Conservation (phyloP, 1,284 basidiomycete genomes). For the Pseudozyma sp. region DNA sequence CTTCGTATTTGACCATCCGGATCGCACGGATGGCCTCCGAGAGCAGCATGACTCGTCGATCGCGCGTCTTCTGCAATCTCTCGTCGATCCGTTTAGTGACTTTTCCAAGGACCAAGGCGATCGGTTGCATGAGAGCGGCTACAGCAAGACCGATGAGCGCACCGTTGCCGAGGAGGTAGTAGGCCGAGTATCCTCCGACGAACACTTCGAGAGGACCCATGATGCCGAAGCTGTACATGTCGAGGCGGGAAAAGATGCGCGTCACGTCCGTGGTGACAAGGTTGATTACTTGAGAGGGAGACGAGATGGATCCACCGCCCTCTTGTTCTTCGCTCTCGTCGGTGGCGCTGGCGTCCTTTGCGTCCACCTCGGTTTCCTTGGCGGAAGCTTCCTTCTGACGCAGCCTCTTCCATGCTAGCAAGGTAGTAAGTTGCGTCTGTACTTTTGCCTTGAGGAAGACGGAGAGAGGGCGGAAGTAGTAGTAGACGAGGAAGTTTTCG, state of each 20-base stretch:
- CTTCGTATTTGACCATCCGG: constrained; percentile 54
- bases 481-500: constrained; percentile 25
- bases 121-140: constrained; percentile 33
- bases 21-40: constrained; percentile 51
- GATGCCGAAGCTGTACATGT: constrained; percentile 33
- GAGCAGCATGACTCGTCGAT: constrained; percentile 42
- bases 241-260: constrained; percentile 25
- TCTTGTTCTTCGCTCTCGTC: not conserved
- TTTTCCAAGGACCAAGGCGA: constrained; percentile 25
- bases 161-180: constrained; percentile 36
- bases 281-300: constrained; percentile 42
- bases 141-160: constrained; percentile 34
- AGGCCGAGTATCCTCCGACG: constrained; percentile 35
- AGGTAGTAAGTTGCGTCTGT: constrained; percentile 31
- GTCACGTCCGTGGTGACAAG: constrained; percentile 40
- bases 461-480: constrained; percentile 25
- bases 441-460: constrained; percentile 20
- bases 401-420: constrained; percentile 40
- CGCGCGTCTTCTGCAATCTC: constrained; percentile 35
- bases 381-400: constrained; percentile 39
- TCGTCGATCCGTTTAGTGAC: constrained; percentile 37
- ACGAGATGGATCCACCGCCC: not conserved
- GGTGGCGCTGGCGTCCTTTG: not conserved
- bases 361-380: not conserved
- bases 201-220: constrained; percentile 46